phyloP scores from a whole-genome alignment of 768 basidiomycete genomes.

The Amylocystis lapponica region DNA sequence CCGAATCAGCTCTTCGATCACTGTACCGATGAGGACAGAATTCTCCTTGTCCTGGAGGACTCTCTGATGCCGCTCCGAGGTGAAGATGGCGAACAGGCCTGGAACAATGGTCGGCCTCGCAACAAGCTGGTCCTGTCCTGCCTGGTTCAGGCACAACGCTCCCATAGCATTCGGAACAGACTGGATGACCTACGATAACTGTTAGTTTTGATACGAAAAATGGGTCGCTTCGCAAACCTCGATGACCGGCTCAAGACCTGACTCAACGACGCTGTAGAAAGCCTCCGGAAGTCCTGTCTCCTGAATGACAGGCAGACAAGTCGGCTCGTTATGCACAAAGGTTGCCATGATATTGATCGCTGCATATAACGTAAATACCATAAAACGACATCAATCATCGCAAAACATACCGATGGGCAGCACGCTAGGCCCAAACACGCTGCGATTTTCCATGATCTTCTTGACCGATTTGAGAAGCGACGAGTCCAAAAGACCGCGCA shows the following conservation, averaged over 20 bases:
- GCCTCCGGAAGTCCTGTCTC: conserved; percentile 85
- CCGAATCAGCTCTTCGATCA: conserved; percentile 91
- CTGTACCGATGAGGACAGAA: conserved; percentile 79
- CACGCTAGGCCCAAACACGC: conserved; percentile 81
- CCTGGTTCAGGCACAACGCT: conserved; percentile 90
- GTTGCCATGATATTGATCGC: conserved; percentile 95
- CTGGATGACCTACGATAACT: conserved; percentile 65
- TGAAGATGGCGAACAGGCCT: conserved; percentile 80
- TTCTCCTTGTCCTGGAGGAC: conserved; percentile 91
- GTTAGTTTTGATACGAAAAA: neutral
- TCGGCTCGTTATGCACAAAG: conserved; percentile 98
- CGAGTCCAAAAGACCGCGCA: conserved; percentile 91
- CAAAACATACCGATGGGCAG: conserved; percentile 68
- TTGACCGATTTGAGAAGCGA: conserved; percentile 80
- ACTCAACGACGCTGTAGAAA: conserved; percentile 83
- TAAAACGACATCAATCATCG: neutral
- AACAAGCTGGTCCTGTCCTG: conserved; percentile 76
- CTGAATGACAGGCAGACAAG: conserved; percentile 87
- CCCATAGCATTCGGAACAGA: conserved; percentile 94
- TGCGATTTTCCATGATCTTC: conserved; percentile 78
- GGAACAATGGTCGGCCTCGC: conserved; percentile 79
- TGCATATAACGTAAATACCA: conserved; percentile 20
- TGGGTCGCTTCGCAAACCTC: conserved; percentile 49
- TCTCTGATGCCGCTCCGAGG: conserved; percentile 76
- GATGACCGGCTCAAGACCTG: conserved; percentile 78